These are phyloP conservation scores for Mentha longifolia DNA, from an alignment of 257 asterid genomes.

Conservation along the genomic window DNA sequence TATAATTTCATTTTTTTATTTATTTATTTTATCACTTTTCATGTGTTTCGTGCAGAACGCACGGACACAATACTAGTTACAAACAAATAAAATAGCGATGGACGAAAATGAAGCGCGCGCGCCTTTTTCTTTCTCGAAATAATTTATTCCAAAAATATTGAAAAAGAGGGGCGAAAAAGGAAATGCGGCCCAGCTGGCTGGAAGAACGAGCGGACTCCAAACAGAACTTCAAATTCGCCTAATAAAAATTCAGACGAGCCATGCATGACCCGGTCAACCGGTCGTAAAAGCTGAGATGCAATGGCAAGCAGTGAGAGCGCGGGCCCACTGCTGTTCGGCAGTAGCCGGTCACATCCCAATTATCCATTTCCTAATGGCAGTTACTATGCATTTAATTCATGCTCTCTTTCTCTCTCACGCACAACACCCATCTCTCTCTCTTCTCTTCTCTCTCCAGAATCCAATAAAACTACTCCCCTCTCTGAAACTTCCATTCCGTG, in stretches of 20 bases:
- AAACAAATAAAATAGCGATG: neutral
- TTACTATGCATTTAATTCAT: slow-evolving; percentile 58
- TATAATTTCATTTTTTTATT: no score
- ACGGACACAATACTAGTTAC: no score
- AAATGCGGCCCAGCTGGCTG: slow-evolving; percentile 44
- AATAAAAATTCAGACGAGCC: slow-evolving; percentile 33
- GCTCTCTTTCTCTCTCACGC: slow-evolving; percentile 38
- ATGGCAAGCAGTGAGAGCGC: slow-evolving; percentile 39
- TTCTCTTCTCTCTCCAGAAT: slow-evolving; percentile 37
- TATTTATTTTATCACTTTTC: no score
- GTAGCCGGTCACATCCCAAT: slow-evolving; percentile 47
- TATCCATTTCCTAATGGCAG: slow-evolving; percentile 50
- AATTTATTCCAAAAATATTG: slow-evolving; percentile 3
- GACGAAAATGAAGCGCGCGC: slow-evolving; percentile 30
- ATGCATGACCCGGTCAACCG: slow-evolving; percentile 46
- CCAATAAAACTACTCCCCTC: slow-evolving; percentile 16
- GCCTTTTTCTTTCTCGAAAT: slow-evolving; percentile 18
- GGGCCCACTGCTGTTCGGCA: slow-evolving; percentile 36
- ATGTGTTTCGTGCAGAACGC: no score
- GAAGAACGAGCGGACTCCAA: slow-evolving; percentile 43
- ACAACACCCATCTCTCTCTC: slow-evolving; percentile 32
- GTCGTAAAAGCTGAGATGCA: slow-evolving; percentile 12
- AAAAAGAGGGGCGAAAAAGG: slow-evolving; percentile 1
- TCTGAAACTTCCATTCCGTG: slow-evolving; percentile 19
- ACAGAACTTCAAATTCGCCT: slow-evolving; percentile 37